A percentile compares a stretch with the other conserved stretches of the same genome.
phyloP scores from a whole-genome alignment of 148 eudicot species.

The Vaccinium myrtillus region DNA sequence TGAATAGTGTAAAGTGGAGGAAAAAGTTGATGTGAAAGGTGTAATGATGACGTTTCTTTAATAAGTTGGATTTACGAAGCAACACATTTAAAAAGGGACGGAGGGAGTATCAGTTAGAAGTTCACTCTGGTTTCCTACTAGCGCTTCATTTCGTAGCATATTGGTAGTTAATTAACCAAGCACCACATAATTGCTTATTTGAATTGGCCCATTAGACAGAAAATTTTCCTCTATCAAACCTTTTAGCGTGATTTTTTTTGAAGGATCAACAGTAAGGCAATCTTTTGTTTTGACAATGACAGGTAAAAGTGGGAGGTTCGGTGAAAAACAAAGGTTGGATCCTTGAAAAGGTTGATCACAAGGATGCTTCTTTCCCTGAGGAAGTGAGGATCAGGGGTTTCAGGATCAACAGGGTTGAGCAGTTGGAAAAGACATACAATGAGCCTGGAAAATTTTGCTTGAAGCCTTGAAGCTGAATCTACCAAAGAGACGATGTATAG shows the following conservation, averaged over 20 bases:
- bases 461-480: slow-evolving; percentile 44
- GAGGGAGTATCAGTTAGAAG: background rate
- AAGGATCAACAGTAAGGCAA: background rate
- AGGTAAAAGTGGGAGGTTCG: slow-evolving; percentile 81
- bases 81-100: too few relatives aligned
- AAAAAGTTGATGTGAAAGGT: too few relatives aligned
- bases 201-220: background rate
- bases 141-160: background rate
- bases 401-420: slow-evolving; percentile 74
- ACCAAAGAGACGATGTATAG: background rate
- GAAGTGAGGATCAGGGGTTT: slow-evolving; percentile 90
- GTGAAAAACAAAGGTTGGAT: slow-evolving; percentile 83
- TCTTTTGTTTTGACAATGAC: slow-evolving; percentile 13
- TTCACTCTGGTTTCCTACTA: background rate
- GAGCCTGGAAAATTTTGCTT: slow-evolving; percentile 68
- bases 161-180: background rate
- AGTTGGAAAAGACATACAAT: slow-evolving; percentile 61
- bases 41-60: too few relatives aligned
- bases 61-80: too few relatives aligned
- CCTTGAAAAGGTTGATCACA: slow-evolving; percentile 69
- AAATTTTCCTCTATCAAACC: background rate
- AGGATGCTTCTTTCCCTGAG: slow-evolving; percentile 66
- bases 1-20: too few relatives aligned
- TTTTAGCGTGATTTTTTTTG: background rate
- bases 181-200: background rate